These are phyloP conservation scores for Proliferodiscus dingleyae DNA, from an alignment of 2,329 filamentous ascomycete species.

Conservation along the genomic window DNA sequence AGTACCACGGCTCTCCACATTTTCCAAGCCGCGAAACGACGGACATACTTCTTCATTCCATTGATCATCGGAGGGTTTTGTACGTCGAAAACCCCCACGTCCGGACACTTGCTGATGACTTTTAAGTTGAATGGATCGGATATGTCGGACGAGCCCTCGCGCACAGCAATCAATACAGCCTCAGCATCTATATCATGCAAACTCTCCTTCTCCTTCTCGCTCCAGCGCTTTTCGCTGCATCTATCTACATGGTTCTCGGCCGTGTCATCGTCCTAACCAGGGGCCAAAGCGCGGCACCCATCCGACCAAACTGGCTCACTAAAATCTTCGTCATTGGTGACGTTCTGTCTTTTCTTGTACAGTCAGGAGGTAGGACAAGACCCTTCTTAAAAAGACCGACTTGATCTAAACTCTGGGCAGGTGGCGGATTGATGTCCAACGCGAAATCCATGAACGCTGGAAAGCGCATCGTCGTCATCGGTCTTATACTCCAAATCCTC, in stretches of 20 bases:
- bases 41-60: constrained; percentile 37
- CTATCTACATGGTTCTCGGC: constrained; percentile 39
- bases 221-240: constrained; percentile 37
- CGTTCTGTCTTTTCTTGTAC: constrained; percentile 39
- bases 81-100: constrained; percentile 15
- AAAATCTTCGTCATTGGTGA: constrained; percentile 43
- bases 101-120: constrained; percentile 22
- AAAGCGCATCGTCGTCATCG: constrained; percentile 41
- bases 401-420: constrained; percentile 2
- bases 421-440: constrained; percentile 18
- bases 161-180: constrained; percentile 21
- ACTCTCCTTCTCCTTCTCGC: constrained; percentile 35
- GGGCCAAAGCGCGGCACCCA: constrained; percentile 33
- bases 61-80: constrained; percentile 29
- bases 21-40: constrained; percentile 27
- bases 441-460: constrained; percentile 29
- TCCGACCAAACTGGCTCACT: constrained; percentile 34
- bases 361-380: constrained; percentile 30
- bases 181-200: constrained; percentile 34
- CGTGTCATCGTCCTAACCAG: constrained; percentile 34
- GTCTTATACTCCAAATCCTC: constrained; percentile 45
- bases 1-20: constrained; percentile 25
- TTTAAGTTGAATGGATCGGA: constrained; percentile 37
- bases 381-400: constrained; percentile 15
- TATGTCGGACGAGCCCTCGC: constrained; percentile 30